Conservation (phyloP, 1,139 yeast genomes). For the Kodamaea alishanica region DNA sequence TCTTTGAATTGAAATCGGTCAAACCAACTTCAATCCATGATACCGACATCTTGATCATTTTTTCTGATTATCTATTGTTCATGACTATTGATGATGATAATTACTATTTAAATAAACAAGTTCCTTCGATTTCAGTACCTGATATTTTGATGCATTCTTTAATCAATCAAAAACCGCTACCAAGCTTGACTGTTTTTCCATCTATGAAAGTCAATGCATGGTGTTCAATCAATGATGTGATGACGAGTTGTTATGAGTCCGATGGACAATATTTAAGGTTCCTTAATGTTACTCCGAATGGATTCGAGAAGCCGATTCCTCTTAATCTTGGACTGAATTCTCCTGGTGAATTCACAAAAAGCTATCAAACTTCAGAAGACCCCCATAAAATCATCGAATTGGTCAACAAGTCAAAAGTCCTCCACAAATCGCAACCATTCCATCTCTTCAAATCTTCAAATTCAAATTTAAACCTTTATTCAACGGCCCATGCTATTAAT, state of each 20-base stretch:
- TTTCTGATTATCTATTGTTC: constrained; percentile 74
- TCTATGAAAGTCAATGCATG: constrained; percentile 64
- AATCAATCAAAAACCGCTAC: constrained; percentile 78
- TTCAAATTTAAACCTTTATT: constrained; percentile 50
- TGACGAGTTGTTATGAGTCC: constrained; percentile 43
- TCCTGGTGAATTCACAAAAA: constrained; percentile 15
- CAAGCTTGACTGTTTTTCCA: constrained; percentile 52
- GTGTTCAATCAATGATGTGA: constrained; percentile 58
- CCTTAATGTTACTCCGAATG: constrained; percentile 22
- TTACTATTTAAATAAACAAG: constrained; percentile 25
- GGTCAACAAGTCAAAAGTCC: constrained; percentile 71
- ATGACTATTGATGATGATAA: constrained; percentile 47
- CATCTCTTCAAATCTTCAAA: constrained; percentile 62
- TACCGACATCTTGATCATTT: constrained; percentile 57
- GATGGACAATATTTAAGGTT: constrained; percentile 23
- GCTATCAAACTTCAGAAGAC: constrained; percentile 22
- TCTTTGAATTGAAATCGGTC: constrained; percentile 52
- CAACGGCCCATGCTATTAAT: constrained; percentile 73
- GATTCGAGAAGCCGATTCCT: constrained; percentile 18
- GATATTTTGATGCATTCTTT: constrained; percentile 87
- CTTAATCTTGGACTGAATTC: constrained; percentile 2
- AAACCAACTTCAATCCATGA: constrained; percentile 26
- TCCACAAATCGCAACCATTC: constrained; percentile 79
- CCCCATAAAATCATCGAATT: constrained; percentile 54
- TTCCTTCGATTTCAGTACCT: constrained; percentile 59